Percentiles rank a stretch among this genome's conserved stretches.
phyloP scores from a whole-genome alignment of 805 yeast genomes.

The Nakazawaea populi region DNA sequence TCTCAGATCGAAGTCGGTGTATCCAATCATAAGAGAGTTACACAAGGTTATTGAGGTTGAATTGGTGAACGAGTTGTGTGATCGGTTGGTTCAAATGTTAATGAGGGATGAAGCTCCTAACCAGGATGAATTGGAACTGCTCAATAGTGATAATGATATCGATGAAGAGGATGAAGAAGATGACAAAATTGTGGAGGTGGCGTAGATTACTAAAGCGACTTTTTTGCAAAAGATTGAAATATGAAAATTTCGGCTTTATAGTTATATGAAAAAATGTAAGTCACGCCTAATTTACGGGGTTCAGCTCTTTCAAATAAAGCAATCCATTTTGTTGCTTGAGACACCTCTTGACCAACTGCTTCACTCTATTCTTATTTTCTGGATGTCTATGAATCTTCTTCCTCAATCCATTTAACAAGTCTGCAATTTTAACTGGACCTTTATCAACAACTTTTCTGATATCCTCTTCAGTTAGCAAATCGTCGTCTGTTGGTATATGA shows the following conservation, averaged over 20 bases:
- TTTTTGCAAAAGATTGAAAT: too few relatives aligned
- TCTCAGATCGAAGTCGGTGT: constrained; percentile 76
- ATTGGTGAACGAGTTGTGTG: constrained; percentile 61
- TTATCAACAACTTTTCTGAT: constrained; percentile 56
- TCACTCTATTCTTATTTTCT: constrained; percentile 57
- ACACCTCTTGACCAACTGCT: constrained; percentile 44
- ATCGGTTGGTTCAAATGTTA: constrained; percentile 80
- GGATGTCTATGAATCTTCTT: constrained; percentile 58
- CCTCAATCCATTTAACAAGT: constrained; percentile 54
- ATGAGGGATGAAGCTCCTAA: constrained; percentile 81
- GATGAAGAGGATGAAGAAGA: constrained; percentile 50
- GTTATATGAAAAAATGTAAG: background rate
- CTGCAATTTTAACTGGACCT: constrained; percentile 47
- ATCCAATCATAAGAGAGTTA: constrained; percentile 80
- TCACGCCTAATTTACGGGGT: background rate
- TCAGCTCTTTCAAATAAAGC: constrained; percentile 8
- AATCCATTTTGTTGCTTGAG: constrained; percentile 7
- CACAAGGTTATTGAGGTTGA: constrained; percentile 49
- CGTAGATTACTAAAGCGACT: constrained; percentile 19
- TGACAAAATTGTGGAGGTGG: constrained; percentile 47
- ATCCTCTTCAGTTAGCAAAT: constrained; percentile 63
- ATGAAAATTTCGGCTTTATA: too few relatives aligned
- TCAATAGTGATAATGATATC: constrained; percentile 36
- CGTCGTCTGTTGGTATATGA: constrained; percentile 14
- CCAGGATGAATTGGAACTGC: constrained; percentile 38